Evolutionary conservation across 441 rosid species (phyloP).

Genomic region (Arabidopsis hybrid): DNA sequence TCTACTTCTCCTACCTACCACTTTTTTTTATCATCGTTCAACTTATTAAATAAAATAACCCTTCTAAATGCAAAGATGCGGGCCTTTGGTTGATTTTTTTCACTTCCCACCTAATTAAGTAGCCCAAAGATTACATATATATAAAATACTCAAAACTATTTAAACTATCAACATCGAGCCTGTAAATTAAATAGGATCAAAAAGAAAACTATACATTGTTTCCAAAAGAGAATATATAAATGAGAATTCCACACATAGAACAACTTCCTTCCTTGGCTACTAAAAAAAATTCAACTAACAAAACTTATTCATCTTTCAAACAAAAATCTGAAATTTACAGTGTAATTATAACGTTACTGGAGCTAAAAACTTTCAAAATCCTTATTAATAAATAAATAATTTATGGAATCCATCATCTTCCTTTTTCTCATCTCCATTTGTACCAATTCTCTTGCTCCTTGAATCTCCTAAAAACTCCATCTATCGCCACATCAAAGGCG

Average conservation of each 20-base stretch:
- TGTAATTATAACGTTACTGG: constrained; percentile 26
- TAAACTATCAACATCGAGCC: constrained; percentile 8
- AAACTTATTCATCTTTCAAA: constrained; percentile 41
- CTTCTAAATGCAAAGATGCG: constrained; percentile 16
- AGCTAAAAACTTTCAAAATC: constrained; percentile 13
- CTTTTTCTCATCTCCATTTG: constrained; percentile 57
- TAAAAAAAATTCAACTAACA: constrained; percentile 31
- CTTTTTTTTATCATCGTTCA: constrained; percentile 13
- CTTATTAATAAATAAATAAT: constrained; percentile 39
- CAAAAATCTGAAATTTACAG: constrained; percentile 44
- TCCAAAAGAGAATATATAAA: constrained; percentile 17
- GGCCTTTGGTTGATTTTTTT: constrained; percentile 1
- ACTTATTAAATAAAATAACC: constrained; percentile 15
- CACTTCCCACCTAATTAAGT: constrained; percentile 21
- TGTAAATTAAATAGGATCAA: neutral
- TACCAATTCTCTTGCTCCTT: constrained; percentile 71
- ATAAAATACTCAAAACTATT: neutral
- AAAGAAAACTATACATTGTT: neutral
- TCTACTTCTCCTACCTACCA: constrained; percentile 34
- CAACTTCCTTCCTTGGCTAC: constrained; percentile 27
- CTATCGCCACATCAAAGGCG: constrained; percentile 92
- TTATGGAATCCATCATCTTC: neutral
- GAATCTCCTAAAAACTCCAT: constrained; percentile 74
- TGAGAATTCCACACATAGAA: constrained; percentile 22
- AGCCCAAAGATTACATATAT: neutral